Evolutionary conservation across 495 filamentous ascomycete species (phyloP), one percentile per base, ranked within the genome.

Genomic region (Aspergillus taichungensis): DNA sequence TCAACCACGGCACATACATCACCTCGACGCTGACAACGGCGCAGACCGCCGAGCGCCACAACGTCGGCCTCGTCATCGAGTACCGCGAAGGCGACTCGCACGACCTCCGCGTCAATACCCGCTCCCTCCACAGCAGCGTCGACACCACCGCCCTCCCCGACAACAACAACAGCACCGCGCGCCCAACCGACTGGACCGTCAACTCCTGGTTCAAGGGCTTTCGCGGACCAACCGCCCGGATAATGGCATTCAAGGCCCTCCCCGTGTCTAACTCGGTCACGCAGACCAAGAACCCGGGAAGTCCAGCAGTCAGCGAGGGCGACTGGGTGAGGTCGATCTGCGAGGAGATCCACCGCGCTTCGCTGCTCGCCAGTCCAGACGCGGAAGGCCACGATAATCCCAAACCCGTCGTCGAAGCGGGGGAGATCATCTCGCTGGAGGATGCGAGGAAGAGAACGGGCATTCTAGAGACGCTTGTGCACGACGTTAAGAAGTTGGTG

Each of bases 361-460:
- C 67, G 54, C 44, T 56, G 34, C n/a, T n/a, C n/a, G 66, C 51
- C 0, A 55, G 56, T 11, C 8, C 39, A 9, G 45, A 41, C 13
- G 37, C 35, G 13, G 34, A 43, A 12, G 10, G 18, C 18, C 37
- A 6, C 46, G 18, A 6, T 46, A 35, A 51, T 66, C 55, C 46
- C n/a, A 35, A 24, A 24, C 18, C 4, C 4, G 42, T 65, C 7
- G 68, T 92, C 13, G 79, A 87, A 54, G 74, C 80, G 45, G 78
- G 71, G 11, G 86, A 94, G 61, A 84, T 96, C 37, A 87, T 96
- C 30, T 80, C 79, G 5, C 55, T 92, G 49, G 77, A 74, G 3
- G 88, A 95, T 58, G 92, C 92, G 47, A 88, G 77, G 78, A 87
- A 78, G 68, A 87, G 82, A 44, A 96, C 91, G 3, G 85, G 88